Conservation (phyloP, 495 filamentous ascomycete species). For the Durotheca rogersii region DNA sequence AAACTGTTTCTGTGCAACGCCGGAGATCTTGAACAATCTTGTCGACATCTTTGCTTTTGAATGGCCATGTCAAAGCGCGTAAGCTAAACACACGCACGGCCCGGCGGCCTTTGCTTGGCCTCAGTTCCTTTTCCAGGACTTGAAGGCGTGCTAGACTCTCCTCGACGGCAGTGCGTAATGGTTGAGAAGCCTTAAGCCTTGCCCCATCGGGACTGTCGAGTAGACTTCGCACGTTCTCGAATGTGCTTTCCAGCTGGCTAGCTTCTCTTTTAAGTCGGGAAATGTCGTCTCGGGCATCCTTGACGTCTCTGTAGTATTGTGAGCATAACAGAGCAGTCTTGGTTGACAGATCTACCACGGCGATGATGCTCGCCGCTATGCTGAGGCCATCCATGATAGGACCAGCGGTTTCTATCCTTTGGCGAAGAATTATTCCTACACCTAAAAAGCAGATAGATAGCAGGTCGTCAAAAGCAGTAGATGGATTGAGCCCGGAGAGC, state of each 20-base stretch:
- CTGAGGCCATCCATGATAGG: too few relatives aligned
- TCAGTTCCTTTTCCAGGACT: slow-evolving; percentile 37
- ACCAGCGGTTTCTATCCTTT: too few relatives aligned
- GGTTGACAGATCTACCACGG: slow-evolving; percentile 39
- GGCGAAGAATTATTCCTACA: too few relatives aligned
- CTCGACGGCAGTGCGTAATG: slow-evolving; percentile 11
- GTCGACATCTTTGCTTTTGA: slow-evolving; percentile 43
- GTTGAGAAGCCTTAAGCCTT: slow-evolving; percentile 10
- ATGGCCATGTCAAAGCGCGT: slow-evolving; percentile 46
- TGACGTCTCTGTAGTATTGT: slow-evolving; percentile 36
- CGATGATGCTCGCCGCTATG: slow-evolving; percentile 38
- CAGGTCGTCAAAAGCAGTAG: too few relatives aligned
- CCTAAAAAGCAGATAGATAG: too few relatives aligned
- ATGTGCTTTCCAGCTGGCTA: slow-evolving; percentile 25
- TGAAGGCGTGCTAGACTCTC: slow-evolving; percentile 36
- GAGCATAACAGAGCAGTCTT: slow-evolving; percentile 35
- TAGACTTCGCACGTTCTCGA: not conserved
- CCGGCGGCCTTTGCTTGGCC: slow-evolving; percentile 28
- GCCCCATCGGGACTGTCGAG: slow-evolving; percentile 14
- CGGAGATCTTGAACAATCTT: slow-evolving; percentile 38
- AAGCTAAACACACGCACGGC: slow-evolving; percentile 39
- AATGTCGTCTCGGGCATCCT: slow-evolving; percentile 41
- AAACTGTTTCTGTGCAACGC: slow-evolving; percentile 39
- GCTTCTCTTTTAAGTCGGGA: slow-evolving; percentile 31
- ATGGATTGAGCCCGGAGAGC: too few relatives aligned